Percentiles rank a stretch among this genome's conserved stretches.
Evolutionary conservation across 805 yeast species (phyloP).

Genomic region (Sugiyamaella boreocaroliniensis): DNA sequence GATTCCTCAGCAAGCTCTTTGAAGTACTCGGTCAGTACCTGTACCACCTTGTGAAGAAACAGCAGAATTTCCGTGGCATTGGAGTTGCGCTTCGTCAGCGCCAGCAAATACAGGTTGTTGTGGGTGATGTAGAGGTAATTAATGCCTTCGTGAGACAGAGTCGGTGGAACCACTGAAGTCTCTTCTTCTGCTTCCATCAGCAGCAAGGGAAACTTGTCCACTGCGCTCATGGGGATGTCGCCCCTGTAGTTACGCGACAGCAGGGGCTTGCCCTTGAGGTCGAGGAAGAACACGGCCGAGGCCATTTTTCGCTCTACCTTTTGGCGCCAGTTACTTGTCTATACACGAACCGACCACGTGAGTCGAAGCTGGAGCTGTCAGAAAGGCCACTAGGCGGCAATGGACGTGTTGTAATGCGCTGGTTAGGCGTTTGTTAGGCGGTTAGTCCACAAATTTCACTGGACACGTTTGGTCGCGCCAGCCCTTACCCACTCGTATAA

Average conservation of each 20-base stretch:
- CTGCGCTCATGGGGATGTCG: constrained; percentile 53
- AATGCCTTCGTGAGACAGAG: constrained; percentile 43
- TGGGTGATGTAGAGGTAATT: constrained; percentile 49
- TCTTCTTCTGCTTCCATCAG: constrained; percentile 39
- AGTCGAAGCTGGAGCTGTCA: too few relatives aligned
- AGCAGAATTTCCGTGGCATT: constrained; percentile 54
- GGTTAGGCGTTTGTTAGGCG: neutral
- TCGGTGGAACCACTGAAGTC: constrained; percentile 37
- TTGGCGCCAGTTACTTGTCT: too few relatives aligned
- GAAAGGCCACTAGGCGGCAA: neutral
- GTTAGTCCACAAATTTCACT: neutral
- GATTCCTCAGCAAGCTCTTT: constrained; percentile 48
- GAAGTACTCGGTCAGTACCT: constrained; percentile 42
- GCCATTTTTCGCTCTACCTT: constrained; percentile 38
- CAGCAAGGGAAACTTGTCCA: constrained; percentile 55
- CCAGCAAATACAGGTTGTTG: constrained; percentile 40
- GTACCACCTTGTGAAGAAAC: constrained; percentile 46
- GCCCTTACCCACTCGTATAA: neutral
- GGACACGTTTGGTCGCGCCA: neutral
- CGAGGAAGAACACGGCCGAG: constrained; percentile 63
- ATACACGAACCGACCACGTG: too few relatives aligned
- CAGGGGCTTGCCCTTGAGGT: constrained; percentile 59
- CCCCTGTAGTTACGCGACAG: constrained; percentile 66
- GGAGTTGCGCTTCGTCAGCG: constrained; percentile 28
- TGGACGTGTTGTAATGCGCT: neutral